Conservation (phyloP, 768 basidiomycete species). For the Candolleomyces efflorescens region DNA sequence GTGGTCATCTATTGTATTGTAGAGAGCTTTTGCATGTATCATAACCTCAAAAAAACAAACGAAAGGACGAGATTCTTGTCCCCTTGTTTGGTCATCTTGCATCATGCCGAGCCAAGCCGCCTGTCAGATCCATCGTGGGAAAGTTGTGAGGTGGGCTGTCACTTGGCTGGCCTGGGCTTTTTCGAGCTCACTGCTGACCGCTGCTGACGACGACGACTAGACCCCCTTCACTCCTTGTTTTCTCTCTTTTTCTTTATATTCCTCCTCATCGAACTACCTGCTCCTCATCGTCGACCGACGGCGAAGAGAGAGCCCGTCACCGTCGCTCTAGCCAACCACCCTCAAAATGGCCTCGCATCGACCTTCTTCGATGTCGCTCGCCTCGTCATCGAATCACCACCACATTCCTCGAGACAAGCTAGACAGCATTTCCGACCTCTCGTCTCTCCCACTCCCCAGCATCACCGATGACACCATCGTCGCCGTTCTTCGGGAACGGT, state of each 20-base stretch:
- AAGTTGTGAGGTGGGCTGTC: not conserved
- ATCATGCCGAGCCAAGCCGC: not conserved
- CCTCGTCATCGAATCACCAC: not conserved
- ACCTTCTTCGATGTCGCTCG: slow-evolving; percentile 3
- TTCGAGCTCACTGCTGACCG: not conserved
- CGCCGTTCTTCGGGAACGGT: slow-evolving; percentile 79
- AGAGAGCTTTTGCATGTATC: too few relatives aligned
- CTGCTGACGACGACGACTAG: not conserved
- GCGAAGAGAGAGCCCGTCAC: not conserved
- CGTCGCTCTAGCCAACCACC: not conserved
- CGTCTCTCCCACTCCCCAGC: slow-evolving; percentile 55
- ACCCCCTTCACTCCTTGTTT: not conserved
- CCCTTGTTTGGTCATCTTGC: too few relatives aligned
- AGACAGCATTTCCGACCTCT: slow-evolving; percentile 69
- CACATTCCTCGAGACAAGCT: slow-evolving; percentile 26
- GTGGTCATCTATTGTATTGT: too few relatives aligned
- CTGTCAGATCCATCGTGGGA: not conserved
- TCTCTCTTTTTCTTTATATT: not conserved
- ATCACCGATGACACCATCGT: slow-evolving; percentile 83
- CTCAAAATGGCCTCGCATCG: slow-evolving; percentile 2
- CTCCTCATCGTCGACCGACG: not conserved
- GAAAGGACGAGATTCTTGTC: too few relatives aligned
- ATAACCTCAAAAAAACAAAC: too few relatives aligned
- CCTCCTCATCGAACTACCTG: not conserved
- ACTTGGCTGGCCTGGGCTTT: not conserved